These are phyloP conservation scores for Entomortierella parvispora DNA, from an alignment of 192 early-diverging fungal genomes.

Conservation along the genomic window DNA sequence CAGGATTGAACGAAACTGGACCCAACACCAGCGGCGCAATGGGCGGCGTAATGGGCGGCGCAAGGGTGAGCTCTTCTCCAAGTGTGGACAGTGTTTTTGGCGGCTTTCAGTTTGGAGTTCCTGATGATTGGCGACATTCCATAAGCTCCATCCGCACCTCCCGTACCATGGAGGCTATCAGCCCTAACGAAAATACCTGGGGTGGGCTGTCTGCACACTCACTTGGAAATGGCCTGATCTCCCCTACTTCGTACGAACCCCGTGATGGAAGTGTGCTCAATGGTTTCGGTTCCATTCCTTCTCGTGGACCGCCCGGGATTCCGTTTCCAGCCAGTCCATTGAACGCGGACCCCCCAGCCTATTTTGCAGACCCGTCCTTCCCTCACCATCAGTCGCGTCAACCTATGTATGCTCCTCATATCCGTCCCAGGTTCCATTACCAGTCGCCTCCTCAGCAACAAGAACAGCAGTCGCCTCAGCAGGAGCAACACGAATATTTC, in stretches of 20 bases:
- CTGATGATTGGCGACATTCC: slow-evolving; percentile 46
- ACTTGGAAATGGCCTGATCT: slow-evolving; percentile 42
- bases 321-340: slow-evolving; percentile 14
- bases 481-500: neutral
- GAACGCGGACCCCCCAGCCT: slow-evolving; percentile 12
- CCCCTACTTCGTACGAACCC: slow-evolving; percentile 19
- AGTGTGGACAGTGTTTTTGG: slow-evolving; percentile 46
- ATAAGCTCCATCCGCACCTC: slow-evolving; percentile 35
- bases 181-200: slow-evolving; percentile 21
- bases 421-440: slow-evolving; percentile 24
- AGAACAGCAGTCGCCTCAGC: slow-evolving; percentile 8
- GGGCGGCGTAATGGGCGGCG: neutral
- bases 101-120: slow-evolving; percentile 43
- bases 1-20: slow-evolving; percentile 29
- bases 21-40: slow-evolving; percentile 1
- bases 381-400: slow-evolving; percentile 12
- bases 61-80: slow-evolving; percentile 13
- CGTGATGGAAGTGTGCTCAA: slow-evolving; percentile 3
- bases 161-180: slow-evolving; percentile 6
- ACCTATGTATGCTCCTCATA: slow-evolving; percentile 5
- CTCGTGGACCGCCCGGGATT: slow-evolving; percentile 21
- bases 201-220: slow-evolving; percentile 24
- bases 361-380: slow-evolving; percentile 9
- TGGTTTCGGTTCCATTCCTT: slow-evolving; percentile 23
- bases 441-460: slow-evolving; percentile 9